Evolutionary conservation across 495 filamentous ascomycete genomes (phyloP).

Genomic region (Neurospora sp.): DNA sequence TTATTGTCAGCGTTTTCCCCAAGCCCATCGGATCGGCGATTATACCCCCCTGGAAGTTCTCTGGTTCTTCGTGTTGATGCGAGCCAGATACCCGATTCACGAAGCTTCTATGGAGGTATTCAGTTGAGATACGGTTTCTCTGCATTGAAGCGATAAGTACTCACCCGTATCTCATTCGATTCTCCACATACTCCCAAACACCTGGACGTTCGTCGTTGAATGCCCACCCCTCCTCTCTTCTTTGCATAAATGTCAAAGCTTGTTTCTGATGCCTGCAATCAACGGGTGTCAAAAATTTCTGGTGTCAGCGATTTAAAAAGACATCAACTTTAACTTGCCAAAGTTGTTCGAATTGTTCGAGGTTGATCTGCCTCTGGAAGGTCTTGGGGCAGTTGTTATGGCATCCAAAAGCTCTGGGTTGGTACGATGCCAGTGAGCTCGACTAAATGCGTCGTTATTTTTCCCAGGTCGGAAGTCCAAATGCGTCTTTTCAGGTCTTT

Average conservation of each 20-base stretch:
- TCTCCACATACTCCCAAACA: slow-evolving; percentile 16
- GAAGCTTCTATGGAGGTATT: slow-evolving; percentile 7
- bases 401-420: slow-evolving; percentile 8
- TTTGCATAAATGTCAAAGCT: slow-evolving; percentile 34
- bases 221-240: slow-evolving; percentile 29
- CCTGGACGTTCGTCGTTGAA: slow-evolving; percentile 7
- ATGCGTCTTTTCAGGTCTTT: slow-evolving; percentile 7
- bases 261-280: slow-evolving; percentile 31
- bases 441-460: background rate
- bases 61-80: slow-evolving; percentile 12
- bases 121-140: background rate
- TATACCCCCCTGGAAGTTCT: slow-evolving; percentile 27
- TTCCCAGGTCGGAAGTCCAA: background rate
- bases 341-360: slow-evolving; percentile 5
- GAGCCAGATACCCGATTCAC: slow-evolving; percentile 18
- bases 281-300: background rate
- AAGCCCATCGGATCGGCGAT: slow-evolving; percentile 35
- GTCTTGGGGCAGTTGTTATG: background rate
- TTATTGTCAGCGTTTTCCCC: slow-evolving; percentile 32
- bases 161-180: slow-evolving; percentile 4
- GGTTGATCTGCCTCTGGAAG: slow-evolving; percentile 22
- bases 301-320: fast-evolving
- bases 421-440: background rate
- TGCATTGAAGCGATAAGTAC: background rate
- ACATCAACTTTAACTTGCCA: background rate